Base-by-base conservation (phyloP, 78 protist genomes). In the Dictyostelium capitatum region DNA sequence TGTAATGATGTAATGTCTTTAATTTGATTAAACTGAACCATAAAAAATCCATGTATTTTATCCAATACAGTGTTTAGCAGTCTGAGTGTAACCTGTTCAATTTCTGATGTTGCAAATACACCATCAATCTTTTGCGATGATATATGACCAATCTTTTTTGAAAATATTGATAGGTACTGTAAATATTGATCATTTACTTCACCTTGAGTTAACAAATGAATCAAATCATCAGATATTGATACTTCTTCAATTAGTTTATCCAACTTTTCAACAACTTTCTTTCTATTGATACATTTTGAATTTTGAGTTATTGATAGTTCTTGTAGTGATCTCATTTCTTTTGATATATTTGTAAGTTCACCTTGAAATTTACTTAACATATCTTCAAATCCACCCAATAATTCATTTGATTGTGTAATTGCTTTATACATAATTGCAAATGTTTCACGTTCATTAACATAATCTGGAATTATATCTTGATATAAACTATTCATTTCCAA, bases 121-220 rank as follows among this genome's bases (percentile, higher is more conserved):
- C 80, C 72, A 43, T 85, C 65, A 46, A 37, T 74, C 54, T 85
- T 85, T 75, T 85, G 92, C 28, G 92, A 59, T 59, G 77, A 53
- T 17, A 85, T 43, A 46, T 85, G 62, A n/a, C 92, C 92, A 20
- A 85, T 85, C 23, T 85, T 85, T 50, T 62, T 85, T 25, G 78
- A 57, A 53, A 85, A 85, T 19, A 85, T 74, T 23, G 92, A 85
- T 57, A 85, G 77, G 47, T 85, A 85, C 12, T 85, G 92, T 47
- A 85, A 23, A 75, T 85, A 85, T 47, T 85, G 92, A 47, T 85
- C 92, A 25, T 85, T 85, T 1, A 85, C 92, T 25, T 85, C 92
- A 30, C 92, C 83, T 11, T 67, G 62, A 59, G 82, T 30, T 25
- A 85, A 37, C 41, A 85, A n/a, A 53, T 59, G 54, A 41, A 85